These are phyloP conservation scores for Scopulariopsis brevicaulis DNA, from an alignment of 2,329 filamentous ascomycete genomes.

Conservation along the genomic window DNA sequence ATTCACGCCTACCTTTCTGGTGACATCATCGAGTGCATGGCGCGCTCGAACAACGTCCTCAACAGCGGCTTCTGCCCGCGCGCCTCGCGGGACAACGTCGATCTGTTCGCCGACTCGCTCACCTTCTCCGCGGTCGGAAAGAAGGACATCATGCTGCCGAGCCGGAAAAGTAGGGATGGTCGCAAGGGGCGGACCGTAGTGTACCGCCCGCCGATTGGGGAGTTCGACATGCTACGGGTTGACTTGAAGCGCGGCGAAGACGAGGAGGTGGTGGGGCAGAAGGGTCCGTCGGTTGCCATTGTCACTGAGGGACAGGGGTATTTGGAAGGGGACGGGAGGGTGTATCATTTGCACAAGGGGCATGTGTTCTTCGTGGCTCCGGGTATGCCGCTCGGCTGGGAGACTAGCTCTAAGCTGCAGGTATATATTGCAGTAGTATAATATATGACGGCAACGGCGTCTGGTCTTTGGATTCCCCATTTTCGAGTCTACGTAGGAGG, in stretches of 20 bases:
- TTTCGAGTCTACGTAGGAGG: too few relatives aligned
- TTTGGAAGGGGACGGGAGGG: slow-evolving; percentile 40
- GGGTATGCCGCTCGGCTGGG: slow-evolving; percentile 23
- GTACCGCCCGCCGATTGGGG: slow-evolving; percentile 56
- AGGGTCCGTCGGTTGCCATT: slow-evolving; percentile 53
- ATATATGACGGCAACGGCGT: background rate
- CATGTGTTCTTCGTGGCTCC: slow-evolving; percentile 57
- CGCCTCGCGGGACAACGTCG: slow-evolving; percentile 50
- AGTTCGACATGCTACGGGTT: slow-evolving; percentile 58
- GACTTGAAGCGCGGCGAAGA: slow-evolving; percentile 43
- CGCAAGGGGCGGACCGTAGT: slow-evolving; percentile 48
- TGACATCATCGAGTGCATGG: slow-evolving; percentile 73
- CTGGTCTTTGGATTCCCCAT: too few relatives aligned
- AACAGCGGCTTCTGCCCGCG: slow-evolving; percentile 64
- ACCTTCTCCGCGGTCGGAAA: slow-evolving; percentile 51
- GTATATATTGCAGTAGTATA: slow-evolving; percentile 19
- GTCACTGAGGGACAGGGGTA: slow-evolving; percentile 47
- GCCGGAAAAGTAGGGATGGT: slow-evolving; percentile 35
- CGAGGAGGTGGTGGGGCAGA: slow-evolving; percentile 42
- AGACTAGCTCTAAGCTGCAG: slow-evolving; percentile 20
- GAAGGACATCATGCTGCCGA: slow-evolving; percentile 42
- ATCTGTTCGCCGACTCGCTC: slow-evolving; percentile 50
- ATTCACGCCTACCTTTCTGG: slow-evolving; percentile 65
- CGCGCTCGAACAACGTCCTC: slow-evolving; percentile 62
- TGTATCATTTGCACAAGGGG: slow-evolving; percentile 45